Conservation (phyloP, 768 basidiomycete genomes). For the Agaricus blazei region DNA sequence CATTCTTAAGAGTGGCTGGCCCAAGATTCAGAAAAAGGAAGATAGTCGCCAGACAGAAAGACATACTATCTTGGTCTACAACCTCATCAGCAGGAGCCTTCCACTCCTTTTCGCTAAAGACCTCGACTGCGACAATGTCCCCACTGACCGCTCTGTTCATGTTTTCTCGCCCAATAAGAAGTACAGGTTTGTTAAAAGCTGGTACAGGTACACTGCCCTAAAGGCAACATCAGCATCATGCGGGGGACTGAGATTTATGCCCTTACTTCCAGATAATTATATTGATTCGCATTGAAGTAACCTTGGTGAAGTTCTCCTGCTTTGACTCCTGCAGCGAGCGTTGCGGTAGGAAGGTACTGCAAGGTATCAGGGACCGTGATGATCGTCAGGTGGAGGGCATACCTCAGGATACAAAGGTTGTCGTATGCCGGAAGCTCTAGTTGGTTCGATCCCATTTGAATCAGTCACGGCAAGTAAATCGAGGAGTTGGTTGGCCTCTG, state of each 20-base stretch:
- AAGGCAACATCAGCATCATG: neutral
- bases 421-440: constrained; percentile 45
- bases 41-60: neutral
- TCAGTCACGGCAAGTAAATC: constrained; percentile 78
- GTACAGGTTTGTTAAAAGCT: constrained; percentile 68
- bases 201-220: constrained; percentile 76
- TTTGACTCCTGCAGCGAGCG: constrained; percentile 78
- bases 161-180: constrained; percentile 83
- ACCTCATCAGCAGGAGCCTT: constrained; percentile 89
- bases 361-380: neutral
- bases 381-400: constrained; percentile 13
- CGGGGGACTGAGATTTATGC: neutral
- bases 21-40: neutral
- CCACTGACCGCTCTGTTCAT: constrained; percentile 97
- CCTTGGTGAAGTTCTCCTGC: constrained; percentile 84
- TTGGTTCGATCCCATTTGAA: constrained; percentile 59
- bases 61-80: constrained; percentile 84
- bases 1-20: constrained; percentile 76
- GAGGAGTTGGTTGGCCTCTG: constrained; percentile 58
- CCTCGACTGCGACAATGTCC: constrained; percentile 86
- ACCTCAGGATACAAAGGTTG: constrained; percentile 76
- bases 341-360: constrained; percentile 75
- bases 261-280: constrained; percentile 79
- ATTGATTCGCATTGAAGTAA: constrained; percentile 91
- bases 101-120: constrained; percentile 88